These are phyloP conservation scores for Chrysoporthe cubensis DNA, from an alignment of 2,329 filamentous ascomycete species.

Conservation along the genomic window DNA sequence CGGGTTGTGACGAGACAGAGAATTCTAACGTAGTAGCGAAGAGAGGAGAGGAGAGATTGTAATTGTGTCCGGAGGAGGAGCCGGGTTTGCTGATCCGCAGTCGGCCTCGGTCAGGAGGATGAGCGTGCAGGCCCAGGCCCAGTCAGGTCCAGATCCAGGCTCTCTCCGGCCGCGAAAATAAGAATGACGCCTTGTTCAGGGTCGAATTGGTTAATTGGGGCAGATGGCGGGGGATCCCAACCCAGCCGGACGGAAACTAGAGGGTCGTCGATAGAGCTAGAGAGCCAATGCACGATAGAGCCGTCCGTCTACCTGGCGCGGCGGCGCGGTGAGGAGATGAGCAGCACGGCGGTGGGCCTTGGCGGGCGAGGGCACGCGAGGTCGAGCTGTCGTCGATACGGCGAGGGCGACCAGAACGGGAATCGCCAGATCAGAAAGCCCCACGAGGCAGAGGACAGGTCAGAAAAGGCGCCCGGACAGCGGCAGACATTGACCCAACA, in stretches of 20 bases:
- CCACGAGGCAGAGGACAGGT: background rate
- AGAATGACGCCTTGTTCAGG: slow-evolving; percentile 13
- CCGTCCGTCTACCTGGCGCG: background rate
- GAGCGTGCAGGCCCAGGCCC: background rate
- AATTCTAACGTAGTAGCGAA: background rate
- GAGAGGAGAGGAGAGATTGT: background rate
- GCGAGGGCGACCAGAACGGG: slow-evolving; percentile 1
- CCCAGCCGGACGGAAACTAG: slow-evolving; percentile 6
- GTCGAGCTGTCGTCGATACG: background rate
- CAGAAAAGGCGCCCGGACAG: background rate
- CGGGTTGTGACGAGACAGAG: background rate
- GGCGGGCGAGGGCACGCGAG: background rate
- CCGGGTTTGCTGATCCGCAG: slow-evolving; percentile 4
- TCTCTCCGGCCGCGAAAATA: background rate
- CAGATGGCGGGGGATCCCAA: slow-evolving; percentile 13
- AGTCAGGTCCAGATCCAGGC: background rate
- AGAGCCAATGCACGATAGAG: background rate
- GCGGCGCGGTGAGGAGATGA: background rate
- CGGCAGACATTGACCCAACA: background rate
- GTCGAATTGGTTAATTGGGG: slow-evolving; percentile 4
- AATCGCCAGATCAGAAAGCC: background rate
- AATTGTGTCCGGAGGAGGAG: slow-evolving; percentile 3
- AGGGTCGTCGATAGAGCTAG: slow-evolving; percentile 4
- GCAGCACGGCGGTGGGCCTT: background rate
- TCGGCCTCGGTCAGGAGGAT: slow-evolving; percentile 5